phyloP scores from a whole-genome alignment of 2,329 filamentous ascomycete species.

The Parascedosporium putredinis region DNA sequence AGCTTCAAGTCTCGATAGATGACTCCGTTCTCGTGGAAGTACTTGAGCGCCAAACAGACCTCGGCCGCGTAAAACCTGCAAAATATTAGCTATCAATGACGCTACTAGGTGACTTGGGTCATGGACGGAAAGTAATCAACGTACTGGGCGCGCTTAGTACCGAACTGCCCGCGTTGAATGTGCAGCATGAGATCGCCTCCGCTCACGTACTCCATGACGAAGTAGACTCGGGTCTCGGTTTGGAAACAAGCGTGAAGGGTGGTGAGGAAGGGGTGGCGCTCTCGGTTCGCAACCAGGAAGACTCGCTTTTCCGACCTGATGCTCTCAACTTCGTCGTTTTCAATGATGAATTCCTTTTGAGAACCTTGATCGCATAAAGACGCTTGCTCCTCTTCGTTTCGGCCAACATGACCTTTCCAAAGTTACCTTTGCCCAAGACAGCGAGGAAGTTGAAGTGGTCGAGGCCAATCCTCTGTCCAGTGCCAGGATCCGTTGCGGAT shows the following conservation, averaged over 20 bases:
- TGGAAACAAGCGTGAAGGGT: conserved; percentile 98
- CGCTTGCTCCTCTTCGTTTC: conserved; percentile 90
- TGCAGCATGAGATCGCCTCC: conserved; percentile 98
- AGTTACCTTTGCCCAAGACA: conserved; percentile 96
- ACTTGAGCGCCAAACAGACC: conserved; percentile 93
- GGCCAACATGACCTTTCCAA: conserved; percentile 98
- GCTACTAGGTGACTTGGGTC: not conserved
- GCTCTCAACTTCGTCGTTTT: conserved; percentile 98
- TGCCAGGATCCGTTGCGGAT: conserved; percentile 61
- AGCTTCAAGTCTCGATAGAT: conserved; percentile 97
- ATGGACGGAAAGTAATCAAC: conserved; percentile 23
- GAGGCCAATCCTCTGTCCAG: conserved; percentile 76
- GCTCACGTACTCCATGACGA: conserved; percentile 99
- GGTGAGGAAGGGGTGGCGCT: conserved; percentile 89
- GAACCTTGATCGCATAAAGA: conserved; percentile 94
- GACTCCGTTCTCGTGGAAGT: conserved; percentile 98
- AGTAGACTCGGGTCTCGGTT: conserved; percentile 95
- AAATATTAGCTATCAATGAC: not conserved
- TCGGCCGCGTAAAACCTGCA: conserved; percentile 88
- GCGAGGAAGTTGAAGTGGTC: conserved; percentile 99
- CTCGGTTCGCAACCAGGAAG: conserved; percentile 93
- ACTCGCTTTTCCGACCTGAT: conserved; percentile 96
- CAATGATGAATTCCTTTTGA: conserved; percentile 99
- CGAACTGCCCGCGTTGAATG: conserved; percentile 94
- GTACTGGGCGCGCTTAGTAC: conserved; percentile 89